Conservation (phyloP, 1,284 basidiomycete species). For the Trichosporon faecale region DNA sequence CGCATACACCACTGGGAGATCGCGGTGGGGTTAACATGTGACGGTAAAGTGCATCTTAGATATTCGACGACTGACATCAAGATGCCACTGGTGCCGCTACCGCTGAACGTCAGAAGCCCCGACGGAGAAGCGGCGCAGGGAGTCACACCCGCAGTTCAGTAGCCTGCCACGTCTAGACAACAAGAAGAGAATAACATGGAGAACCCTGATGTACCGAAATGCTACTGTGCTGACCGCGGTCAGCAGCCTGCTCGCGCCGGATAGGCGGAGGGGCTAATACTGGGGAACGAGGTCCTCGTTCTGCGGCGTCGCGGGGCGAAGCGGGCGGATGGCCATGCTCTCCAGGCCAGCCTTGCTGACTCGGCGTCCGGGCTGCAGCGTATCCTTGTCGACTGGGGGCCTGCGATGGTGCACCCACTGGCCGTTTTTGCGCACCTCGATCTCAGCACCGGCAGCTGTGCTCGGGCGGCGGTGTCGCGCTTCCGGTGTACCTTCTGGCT, state of each 20-base stretch:
- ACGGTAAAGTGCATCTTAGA: no score
- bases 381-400: constrained; percentile 78
- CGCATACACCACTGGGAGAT: no score
- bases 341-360: constrained; percentile 88
- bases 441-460: constrained; percentile 15
- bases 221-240: not conserved
- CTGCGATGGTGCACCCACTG: constrained; percentile 66
- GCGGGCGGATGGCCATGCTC: constrained; percentile 47
- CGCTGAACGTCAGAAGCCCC: no score
- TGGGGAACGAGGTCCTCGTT: not conserved
- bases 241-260: not conserved
- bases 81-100: no score
- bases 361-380: constrained; percentile 75
- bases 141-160: not conserved
- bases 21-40: no score
- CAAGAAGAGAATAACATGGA: not conserved
- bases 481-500: constrained; percentile 42
- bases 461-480: constrained; percentile 65
- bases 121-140: no score
- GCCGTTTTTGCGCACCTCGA: constrained; percentile 76
- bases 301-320: constrained; percentile 6
- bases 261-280: not conserved
- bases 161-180: not conserved
- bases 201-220: not conserved
- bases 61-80: no score